Evolutionary conservation across 495 filamentous ascomycete genomes (phyloP).

Genomic region (Tuber magnatum): DNA sequence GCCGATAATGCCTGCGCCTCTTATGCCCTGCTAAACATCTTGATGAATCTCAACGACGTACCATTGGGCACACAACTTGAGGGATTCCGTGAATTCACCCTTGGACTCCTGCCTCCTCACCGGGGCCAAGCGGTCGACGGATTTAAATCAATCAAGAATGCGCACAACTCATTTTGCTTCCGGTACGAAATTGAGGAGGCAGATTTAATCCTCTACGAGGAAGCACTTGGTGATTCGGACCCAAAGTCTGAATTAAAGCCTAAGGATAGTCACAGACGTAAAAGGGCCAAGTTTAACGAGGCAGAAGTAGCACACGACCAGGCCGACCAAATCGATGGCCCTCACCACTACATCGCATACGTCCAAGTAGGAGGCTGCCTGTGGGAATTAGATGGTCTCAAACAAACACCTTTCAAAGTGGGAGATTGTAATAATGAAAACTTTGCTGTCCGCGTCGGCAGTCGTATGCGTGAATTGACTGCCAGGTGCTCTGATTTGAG

Average conservation of each 20-base stretch:
- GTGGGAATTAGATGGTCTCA: slow-evolving; percentile 87
- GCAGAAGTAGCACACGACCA: slow-evolving; percentile 44
- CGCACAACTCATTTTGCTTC: slow-evolving; percentile 81
- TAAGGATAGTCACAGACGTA: slow-evolving; percentile 31
- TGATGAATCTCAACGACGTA: slow-evolving; percentile 68
- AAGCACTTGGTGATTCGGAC: slow-evolving; percentile 47
- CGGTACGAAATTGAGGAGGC: slow-evolving; percentile 72
- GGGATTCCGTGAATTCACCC: slow-evolving; percentile 65
- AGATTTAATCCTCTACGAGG: slow-evolving; percentile 62
- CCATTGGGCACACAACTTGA: slow-evolving; percentile 60
- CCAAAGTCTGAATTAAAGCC: slow-evolving; percentile 43
- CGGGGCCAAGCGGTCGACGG: slow-evolving; percentile 67
- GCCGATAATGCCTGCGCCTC: slow-evolving; percentile 78
- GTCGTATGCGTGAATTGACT: slow-evolving; percentile 29
- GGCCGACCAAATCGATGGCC: slow-evolving; percentile 22
- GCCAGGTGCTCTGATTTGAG: slow-evolving; percentile 29
- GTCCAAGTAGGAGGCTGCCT: slow-evolving; percentile 66
- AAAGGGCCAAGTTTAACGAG: slow-evolving; percentile 24
- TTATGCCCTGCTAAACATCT: slow-evolving; percentile 78
- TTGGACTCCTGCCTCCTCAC: slow-evolving; percentile 58
- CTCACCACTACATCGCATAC: slow-evolving; percentile 83
- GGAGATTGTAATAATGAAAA: slow-evolving; percentile 47
- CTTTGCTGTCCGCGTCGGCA: slow-evolving; percentile 25
- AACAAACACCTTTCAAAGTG: slow-evolving; percentile 62
- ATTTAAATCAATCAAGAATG: slow-evolving; percentile 66